These are phyloP conservation scores for Meripilus lineatus DNA, from an alignment of 1,284 basidiomycete genomes.

Conservation along the genomic window DNA sequence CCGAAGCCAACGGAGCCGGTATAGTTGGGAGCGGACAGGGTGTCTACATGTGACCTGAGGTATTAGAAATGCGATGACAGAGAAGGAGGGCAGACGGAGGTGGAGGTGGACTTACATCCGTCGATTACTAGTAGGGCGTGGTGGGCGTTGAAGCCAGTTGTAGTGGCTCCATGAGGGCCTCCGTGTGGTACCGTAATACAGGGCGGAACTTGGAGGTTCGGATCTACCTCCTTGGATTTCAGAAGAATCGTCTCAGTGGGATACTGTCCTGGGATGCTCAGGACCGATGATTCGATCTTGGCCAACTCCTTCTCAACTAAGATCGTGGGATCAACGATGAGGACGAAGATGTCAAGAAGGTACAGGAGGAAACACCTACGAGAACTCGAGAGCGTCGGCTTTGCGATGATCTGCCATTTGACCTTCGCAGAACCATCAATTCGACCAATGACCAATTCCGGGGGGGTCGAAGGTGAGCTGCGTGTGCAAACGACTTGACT, in stretches of 20 bases:
- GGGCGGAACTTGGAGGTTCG: constrained; percentile 28
- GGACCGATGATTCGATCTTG: constrained; percentile 34
- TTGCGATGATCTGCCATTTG: constrained; percentile 39
- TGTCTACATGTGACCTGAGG: constrained; percentile 35
- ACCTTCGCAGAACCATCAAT: constrained; percentile 27
- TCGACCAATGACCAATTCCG: constrained; percentile 46
- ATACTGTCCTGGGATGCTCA: constrained; percentile 42
- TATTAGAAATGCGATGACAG: not conserved
- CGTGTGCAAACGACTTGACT: constrained; percentile 43
- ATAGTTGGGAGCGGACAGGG: constrained; percentile 61
- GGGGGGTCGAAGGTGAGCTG: constrained; percentile 44
- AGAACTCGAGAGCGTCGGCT: constrained; percentile 32
- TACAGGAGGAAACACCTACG: constrained; percentile 29
- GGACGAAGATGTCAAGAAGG: not conserved
- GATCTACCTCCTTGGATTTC: constrained; percentile 14
- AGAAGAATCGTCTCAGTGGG: constrained; percentile 54
- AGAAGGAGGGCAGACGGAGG: not conserved
- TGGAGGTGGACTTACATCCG: constrained; percentile 46
- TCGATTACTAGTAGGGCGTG: constrained; percentile 46
- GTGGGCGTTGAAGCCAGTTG: constrained; percentile 43
- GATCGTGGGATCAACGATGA: not conserved
- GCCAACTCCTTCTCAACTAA: constrained; percentile 40
- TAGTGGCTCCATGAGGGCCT: constrained; percentile 54
- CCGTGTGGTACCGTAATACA: constrained; percentile 61
- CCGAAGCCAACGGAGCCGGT: constrained; percentile 63